These are phyloP conservation scores for Salvia splendens DNA, from an alignment of 257 asterid species.

Conservation along the genomic window DNA sequence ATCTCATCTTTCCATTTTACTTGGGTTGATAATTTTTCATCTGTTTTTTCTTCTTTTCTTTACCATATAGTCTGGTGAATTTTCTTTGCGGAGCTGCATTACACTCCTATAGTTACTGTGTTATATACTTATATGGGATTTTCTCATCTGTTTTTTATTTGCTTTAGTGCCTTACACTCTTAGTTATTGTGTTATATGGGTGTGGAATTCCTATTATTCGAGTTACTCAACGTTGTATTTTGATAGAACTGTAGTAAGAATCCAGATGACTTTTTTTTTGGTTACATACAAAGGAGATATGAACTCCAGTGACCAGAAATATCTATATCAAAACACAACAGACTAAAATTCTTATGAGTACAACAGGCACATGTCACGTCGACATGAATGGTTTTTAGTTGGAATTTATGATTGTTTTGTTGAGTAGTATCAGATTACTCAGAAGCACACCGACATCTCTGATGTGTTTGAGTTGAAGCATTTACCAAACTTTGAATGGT, in stretches of 20 bases:
- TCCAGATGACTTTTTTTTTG: too few relatives aligned
- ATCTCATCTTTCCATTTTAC: not conserved
- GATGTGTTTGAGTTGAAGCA: slow-evolving; percentile 24
- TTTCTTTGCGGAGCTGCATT: too few relatives aligned
- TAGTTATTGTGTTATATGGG: not conserved
- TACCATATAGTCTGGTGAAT: too few relatives aligned
- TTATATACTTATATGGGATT: not conserved
- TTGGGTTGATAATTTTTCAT: not conserved
- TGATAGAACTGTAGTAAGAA: slow-evolving; percentile 3
- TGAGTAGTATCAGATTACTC: slow-evolving; percentile 24
- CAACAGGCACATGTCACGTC: not conserved
- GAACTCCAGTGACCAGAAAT: too few relatives aligned
- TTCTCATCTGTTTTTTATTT: too few relatives aligned
- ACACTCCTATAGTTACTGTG: not conserved
- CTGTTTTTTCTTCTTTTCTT: not conserved
- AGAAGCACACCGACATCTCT: slow-evolving; percentile 16
- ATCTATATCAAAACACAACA: slow-evolving; percentile 4
- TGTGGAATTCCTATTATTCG: not conserved
- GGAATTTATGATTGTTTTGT: slow-evolving; percentile 14
- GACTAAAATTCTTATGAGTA: slow-evolving; percentile 13
- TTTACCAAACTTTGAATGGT: slow-evolving; percentile 24
- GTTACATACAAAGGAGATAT: too few relatives aligned
- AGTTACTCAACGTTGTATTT: not conserved
- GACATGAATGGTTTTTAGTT: slow-evolving; percentile 15
- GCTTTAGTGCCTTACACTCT: not conserved